A percentile compares a stretch with the other conserved stretches of the same genome.
phyloP scores from a whole-genome alignment of 805 yeast genomes.

The Trichomonascus vanleenenianus region DNA sequence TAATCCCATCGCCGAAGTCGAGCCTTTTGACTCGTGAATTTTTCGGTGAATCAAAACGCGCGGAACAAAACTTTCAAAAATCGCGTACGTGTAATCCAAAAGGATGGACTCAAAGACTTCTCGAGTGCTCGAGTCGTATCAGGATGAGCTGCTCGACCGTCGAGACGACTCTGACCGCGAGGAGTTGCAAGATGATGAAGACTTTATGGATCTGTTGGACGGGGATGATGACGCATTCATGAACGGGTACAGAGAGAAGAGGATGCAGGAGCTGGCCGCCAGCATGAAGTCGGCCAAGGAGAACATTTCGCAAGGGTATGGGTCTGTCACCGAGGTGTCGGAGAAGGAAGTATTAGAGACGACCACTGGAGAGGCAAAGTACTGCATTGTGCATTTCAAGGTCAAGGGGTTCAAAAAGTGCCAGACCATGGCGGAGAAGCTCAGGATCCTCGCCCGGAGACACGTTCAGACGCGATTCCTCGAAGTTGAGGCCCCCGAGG shows the following conservation, averaged over 20 bases:
- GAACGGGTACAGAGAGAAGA: constrained; percentile 49
- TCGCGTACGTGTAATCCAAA: no score
- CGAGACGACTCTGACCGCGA: neutral
- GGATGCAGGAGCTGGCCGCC: constrained; percentile 50
- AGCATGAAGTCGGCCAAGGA: constrained; percentile 32
- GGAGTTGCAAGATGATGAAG: constrained; percentile 20
- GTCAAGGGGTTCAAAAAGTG: constrained; percentile 58
- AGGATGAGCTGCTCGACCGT: neutral
- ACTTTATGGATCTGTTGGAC: constrained; percentile 27
- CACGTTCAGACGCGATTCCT: constrained; percentile 43
- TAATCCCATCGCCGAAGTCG: no score
- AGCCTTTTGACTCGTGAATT: no score
- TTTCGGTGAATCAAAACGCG: no score
- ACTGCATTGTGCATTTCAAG: constrained; percentile 53
- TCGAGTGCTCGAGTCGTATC: constrained; percentile 1
- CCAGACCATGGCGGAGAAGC: constrained; percentile 43
- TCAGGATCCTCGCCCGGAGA: constrained; percentile 42
- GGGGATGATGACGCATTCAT: constrained; percentile 40
- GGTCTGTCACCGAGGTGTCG: constrained; percentile 35
- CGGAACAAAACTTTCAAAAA: no score
- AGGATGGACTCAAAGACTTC: constrained; percentile 1
- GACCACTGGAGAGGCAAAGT: constrained; percentile 33
- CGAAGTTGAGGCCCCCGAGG: constrained; percentile 50
- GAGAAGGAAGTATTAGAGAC: constrained; percentile 53
- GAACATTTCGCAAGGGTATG: constrained; percentile 36